Base-by-base conservation (phyloP, 2,329 filamentous ascomycete genomes). In the Beauveria varroae region DNA sequence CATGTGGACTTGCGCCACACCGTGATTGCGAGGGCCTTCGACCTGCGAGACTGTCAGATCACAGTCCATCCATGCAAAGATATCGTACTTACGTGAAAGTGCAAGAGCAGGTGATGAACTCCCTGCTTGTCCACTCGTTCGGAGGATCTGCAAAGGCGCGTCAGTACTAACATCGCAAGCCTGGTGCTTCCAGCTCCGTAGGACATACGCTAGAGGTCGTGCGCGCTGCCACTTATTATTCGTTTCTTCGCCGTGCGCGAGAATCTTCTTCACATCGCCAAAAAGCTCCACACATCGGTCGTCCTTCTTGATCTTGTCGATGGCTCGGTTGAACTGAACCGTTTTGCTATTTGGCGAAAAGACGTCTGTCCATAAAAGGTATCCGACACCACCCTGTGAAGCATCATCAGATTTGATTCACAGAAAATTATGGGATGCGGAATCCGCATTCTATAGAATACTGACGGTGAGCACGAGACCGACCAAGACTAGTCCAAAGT, bases 281-380 rank as follows among this genome's bases (percentile, higher is more conserved):
- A 98, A 82, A 7, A 96, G 72, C 61, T 88, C 85, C 30, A 86
- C 78, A 70, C 90, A 96, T 62, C 84, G 80, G 0, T 82, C 73
- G 69, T 96, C 89, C 57, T 82, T 81, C 71, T 88, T 90, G 71
- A 98, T 86, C 64, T 86, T 86, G 69, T 90, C 84, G 53, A 96
- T 89, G 1, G 91, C 90, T 65, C 89, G 87, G 76, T 96, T 96
- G 81, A 96, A 97, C 71, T 95, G 86, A 61, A 86, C 84, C 18
- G 89, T 93, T 74, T 91, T 93, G 78, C 90, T 95, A 70, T 93
- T 88, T 22, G 89, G 83, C 4, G 89, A 89, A 73, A 96, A 91
- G 50, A 96, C 89, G 64, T 96, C 91, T 4, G 84, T 83, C 74
- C 89, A 96, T 24, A 96, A 79, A 55, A 95, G 81, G 68, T 90